Evolutionary conservation across 345 rosid species (phyloP).

Genomic region (Gossypium thurberi): DNA sequence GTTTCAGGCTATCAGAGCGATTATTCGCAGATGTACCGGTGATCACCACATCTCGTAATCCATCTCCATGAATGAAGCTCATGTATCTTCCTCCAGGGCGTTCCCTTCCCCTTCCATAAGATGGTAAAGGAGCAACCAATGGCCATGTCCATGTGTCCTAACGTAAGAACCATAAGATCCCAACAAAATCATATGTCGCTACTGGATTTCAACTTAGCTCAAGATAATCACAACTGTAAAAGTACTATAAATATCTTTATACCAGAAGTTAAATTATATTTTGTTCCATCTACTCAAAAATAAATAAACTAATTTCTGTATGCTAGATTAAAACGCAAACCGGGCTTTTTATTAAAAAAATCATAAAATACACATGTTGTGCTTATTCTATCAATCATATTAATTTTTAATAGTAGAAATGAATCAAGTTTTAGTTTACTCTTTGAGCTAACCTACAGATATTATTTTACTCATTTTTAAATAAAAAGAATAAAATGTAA

Average conservation of each 20-base stretch:
- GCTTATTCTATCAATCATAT: fast-evolving
- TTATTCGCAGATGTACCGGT: conserved; percentile 47
- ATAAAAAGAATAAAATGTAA: no score
- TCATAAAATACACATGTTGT: no score
- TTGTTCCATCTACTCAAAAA: no score
- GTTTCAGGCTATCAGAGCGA: background rate
- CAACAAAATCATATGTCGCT: background rate
- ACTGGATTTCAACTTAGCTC: no score
- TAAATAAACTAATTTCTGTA: no score
- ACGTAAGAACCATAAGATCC: background rate
- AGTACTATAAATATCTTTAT: no score
- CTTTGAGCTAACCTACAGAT: fast-evolving
- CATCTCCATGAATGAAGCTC: conserved; percentile 92
- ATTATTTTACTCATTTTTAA: no score
- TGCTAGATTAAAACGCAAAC: fast-evolving
- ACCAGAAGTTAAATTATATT: no score
- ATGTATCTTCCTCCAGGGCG: conserved; percentile 76
- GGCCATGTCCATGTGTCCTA: conserved; percentile 86
- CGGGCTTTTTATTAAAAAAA: no score
- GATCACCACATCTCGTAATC: conserved; percentile 71
- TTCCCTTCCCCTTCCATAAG: conserved; percentile 98
- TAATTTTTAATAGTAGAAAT: no score
- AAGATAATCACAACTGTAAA: no score
- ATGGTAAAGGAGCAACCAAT: conserved; percentile 72
- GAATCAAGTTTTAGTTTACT: fast-evolving